These are phyloP conservation scores for Typha latifolia DNA, from an alignment of 176 grass and related monocot species.

Conservation along the genomic window DNA sequence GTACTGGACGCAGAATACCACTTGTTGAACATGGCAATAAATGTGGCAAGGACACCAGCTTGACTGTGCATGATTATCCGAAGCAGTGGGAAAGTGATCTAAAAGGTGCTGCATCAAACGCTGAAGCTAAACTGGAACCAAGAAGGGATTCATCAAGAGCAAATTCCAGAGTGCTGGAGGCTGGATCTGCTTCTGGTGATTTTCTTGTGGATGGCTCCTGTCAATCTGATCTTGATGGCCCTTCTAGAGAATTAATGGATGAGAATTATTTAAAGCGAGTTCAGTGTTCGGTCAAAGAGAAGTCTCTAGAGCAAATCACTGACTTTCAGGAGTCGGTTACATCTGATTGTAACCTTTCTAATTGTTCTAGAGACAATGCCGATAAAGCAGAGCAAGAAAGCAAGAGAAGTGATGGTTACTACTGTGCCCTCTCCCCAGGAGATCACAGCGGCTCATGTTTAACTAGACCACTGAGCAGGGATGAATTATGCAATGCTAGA, in stretches of 20 bases:
- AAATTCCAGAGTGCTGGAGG: slow-evolving; percentile 6
- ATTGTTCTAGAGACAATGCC: slow-evolving; percentile 8
- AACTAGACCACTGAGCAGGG: slow-evolving; percentile 11
- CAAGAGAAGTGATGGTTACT: slow-evolving; percentile 5
- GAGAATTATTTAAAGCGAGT: slow-evolving; percentile 38
- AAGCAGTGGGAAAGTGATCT: slow-evolving; percentile 12
- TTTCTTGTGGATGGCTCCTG: neutral
- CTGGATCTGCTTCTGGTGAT: slow-evolving; percentile 10
- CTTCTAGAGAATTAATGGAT: slow-evolving; percentile 48
- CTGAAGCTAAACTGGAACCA: slow-evolving; percentile 16
- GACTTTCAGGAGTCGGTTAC: slow-evolving; percentile 15
- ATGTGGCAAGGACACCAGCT: slow-evolving; percentile 16
- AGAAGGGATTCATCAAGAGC: slow-evolving; percentile 25
- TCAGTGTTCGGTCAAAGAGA: slow-evolving; percentile 22
- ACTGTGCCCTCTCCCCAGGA: slow-evolving; percentile 18
- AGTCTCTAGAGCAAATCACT: slow-evolving; percentile 10
- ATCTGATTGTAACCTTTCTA: slow-evolving; percentile 21
- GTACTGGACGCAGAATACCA: slow-evolving; percentile 19
- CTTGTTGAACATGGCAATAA: slow-evolving; percentile 12
- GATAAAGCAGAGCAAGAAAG: slow-evolving; percentile 30
- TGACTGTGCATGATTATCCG: slow-evolving; percentile 18
- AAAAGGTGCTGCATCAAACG: slow-evolving; percentile 13
- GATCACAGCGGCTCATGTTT: slow-evolving; percentile 24
- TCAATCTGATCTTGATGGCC: slow-evolving; percentile 30
- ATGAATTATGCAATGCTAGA: slow-evolving; percentile 22